A percentile compares a stretch with the other conserved stretches of the same genome.
Evolutionary conservation across 768 basidiomycete species (phyloP).

Genomic region (Crucibulum laeve): DNA sequence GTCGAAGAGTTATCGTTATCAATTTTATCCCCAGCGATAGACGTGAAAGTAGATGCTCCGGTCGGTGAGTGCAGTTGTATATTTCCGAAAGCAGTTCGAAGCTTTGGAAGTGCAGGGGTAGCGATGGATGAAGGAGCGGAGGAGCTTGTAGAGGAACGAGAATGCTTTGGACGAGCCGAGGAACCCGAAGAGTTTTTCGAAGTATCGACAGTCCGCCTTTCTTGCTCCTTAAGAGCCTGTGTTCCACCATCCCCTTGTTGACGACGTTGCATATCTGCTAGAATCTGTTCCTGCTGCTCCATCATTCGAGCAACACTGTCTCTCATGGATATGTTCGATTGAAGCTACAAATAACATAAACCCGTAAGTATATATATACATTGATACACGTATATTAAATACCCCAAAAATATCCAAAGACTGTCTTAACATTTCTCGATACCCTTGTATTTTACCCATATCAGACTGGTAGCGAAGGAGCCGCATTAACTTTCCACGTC

Average conservation of each 20-base stretch:
- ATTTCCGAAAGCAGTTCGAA: neutral
- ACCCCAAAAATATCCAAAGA: constrained; percentile 21
- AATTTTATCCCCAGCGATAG: constrained; percentile 5
- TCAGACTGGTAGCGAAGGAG: constrained; percentile 11
- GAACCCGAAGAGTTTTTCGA: too few species aligned
- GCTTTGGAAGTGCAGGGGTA: neutral
- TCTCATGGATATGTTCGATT: neutral
- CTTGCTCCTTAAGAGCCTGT: neutral
- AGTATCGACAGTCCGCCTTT: neutral
- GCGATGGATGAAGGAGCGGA: neutral
- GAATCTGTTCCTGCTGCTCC: neutral
- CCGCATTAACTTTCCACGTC: constrained; percentile 8
- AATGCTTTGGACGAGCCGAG: too few species aligned
- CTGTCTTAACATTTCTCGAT: constrained; percentile 13
- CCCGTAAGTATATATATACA: neutral
- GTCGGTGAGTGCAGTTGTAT: neutral
- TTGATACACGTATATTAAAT: constrained; percentile 1
- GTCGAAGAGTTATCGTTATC: constrained; percentile 9
- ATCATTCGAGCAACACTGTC: neutral
- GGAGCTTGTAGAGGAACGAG: neutral
- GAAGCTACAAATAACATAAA: neutral
- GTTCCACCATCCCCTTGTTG: neutral
- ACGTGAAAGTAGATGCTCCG: neutral
- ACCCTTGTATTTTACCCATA: constrained; percentile 11
- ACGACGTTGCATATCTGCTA: neutral